Evolutionary conservation across 164 flowering plant species (phyloP).

Genomic region (Akebia trifoliata): DNA sequence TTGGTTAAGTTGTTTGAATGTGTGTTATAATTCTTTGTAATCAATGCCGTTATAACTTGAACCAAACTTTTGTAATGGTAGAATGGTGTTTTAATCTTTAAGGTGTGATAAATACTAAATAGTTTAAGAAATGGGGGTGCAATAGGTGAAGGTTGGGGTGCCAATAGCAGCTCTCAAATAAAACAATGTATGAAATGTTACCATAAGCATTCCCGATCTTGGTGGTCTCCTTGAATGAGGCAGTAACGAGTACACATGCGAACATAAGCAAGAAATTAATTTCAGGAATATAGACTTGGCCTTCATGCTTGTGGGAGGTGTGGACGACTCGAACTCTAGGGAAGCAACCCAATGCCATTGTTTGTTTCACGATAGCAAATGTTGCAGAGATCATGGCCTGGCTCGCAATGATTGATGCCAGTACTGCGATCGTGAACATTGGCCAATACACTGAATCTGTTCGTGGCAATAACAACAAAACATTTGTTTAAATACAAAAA

Average conservation of each 20-base stretch:
- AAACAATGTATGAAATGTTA: too few relatives aligned
- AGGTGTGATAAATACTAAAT: too few relatives aligned
- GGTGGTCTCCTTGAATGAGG: slow-evolving; percentile 18
- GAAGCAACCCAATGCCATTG: slow-evolving; percentile 23
- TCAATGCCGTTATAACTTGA: too few relatives aligned
- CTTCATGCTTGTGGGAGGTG: slow-evolving; percentile 24
- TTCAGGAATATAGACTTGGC: slow-evolving; percentile 28
- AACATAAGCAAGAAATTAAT: slow-evolving; percentile 24
- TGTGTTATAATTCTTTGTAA: not conserved
- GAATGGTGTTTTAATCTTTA: too few relatives aligned
- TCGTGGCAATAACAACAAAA: not conserved
- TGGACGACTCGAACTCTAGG: slow-evolving; percentile 23
- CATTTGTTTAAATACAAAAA: not conserved
- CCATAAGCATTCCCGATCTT: slow-evolving; percentile 27
- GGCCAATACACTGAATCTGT: slow-evolving; percentile 23
- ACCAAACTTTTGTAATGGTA: too few relatives aligned
- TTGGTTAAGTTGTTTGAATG: not conserved
- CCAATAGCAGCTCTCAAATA: too few relatives aligned
- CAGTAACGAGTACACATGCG: slow-evolving; percentile 19
- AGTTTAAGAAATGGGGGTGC: too few relatives aligned
- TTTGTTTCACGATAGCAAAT: slow-evolving; percentile 20
- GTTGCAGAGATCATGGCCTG: slow-evolving; percentile 26
- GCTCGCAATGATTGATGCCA: slow-evolving; percentile 22
- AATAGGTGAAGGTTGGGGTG: too few relatives aligned
- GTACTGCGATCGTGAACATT: slow-evolving; percentile 16